These are phyloP conservation scores for Naganishia vishniacii DNA, from an alignment of 768 basidiomycete genomes.

Conservation along the genomic window DNA sequence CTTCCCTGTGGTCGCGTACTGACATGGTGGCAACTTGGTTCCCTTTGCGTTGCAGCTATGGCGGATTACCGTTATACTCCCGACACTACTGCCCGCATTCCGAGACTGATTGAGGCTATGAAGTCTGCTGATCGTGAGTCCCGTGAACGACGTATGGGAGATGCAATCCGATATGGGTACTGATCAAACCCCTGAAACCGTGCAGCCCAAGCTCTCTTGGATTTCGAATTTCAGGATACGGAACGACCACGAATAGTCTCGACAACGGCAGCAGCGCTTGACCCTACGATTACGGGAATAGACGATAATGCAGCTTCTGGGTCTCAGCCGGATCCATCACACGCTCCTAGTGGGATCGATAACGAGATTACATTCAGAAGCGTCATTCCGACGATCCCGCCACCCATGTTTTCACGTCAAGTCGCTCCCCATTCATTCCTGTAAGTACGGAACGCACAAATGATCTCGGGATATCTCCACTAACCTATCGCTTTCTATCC, in stretches of 20 bases:
- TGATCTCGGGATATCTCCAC: not conserved
- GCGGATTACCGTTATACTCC: constrained; percentile 88
- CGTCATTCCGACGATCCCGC: constrained; percentile 56
- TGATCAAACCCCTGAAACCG: not conserved
- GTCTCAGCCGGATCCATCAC: not conserved
- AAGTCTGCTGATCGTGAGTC: constrained; percentile 71
- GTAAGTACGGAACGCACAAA: not conserved
- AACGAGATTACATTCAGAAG: not conserved
- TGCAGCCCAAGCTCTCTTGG: constrained; percentile 65
- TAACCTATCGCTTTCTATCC: not conserved
- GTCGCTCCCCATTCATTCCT: constrained; percentile 68
- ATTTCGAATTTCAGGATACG: constrained; percentile 57
- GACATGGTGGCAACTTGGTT: no score
- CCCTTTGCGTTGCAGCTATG: constrained; percentile 60
- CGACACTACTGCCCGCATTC: constrained; percentile 63
- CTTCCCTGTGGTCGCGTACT: not conserved
- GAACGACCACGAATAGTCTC: not conserved
- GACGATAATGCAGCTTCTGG: not conserved
- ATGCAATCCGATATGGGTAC: not conserved
- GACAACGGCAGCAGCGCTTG: not conserved
- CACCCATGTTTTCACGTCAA: constrained; percentile 82
- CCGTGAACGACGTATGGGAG: not conserved
- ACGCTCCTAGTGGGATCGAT: not conserved
- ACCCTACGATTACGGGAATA: not conserved
- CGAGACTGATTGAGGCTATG: constrained; percentile 67